Percentiles rank a stretch among this genome's conserved stretches.
Evolutionary conservation across 2,329 filamentous ascomycete genomes (phyloP).

Genomic region (Immersiporthe knoxdaviesiana): DNA sequence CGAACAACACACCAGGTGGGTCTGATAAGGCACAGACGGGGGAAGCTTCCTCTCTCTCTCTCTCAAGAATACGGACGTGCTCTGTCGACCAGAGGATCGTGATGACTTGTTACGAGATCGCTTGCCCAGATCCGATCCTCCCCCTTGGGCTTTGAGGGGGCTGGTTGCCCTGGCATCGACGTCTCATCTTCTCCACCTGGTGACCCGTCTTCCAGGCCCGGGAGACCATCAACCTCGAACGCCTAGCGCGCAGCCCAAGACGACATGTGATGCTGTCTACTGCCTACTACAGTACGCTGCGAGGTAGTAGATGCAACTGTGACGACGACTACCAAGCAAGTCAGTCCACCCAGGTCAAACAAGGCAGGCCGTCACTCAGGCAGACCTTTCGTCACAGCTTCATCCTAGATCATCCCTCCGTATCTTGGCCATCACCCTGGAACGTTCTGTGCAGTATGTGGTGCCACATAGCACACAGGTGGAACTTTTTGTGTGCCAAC

Average conservation of each 20-base stretch:
- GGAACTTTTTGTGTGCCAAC: background rate
- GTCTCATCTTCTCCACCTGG: slow-evolving; percentile 3
- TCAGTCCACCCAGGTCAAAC: background rate
- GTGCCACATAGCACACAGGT: background rate
- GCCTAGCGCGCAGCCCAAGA: background rate
- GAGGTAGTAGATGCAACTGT: background rate
- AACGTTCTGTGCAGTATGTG: background rate
- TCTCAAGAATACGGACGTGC: too few relatives aligned
- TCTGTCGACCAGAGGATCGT: background rate
- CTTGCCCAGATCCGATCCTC: background rate
- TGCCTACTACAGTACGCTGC: background rate
- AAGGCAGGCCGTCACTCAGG: background rate
- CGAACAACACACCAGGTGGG: background rate
- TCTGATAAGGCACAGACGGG: background rate
- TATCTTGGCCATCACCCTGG: background rate
- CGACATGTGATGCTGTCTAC: background rate
- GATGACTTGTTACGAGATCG: background rate
- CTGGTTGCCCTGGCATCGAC: background rate
- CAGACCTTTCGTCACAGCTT: background rate
- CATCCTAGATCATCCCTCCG: too few relatives aligned
- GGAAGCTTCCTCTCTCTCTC: too few relatives aligned
- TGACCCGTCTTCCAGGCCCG: slow-evolving; percentile 5
- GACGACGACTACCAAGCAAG: background rate
- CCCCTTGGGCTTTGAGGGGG: too few relatives aligned
- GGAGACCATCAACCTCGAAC: background rate